Base-by-base conservation (phyloP, 2,329 filamentous ascomycete genomes). In the Talaromyces sp. region DNA sequence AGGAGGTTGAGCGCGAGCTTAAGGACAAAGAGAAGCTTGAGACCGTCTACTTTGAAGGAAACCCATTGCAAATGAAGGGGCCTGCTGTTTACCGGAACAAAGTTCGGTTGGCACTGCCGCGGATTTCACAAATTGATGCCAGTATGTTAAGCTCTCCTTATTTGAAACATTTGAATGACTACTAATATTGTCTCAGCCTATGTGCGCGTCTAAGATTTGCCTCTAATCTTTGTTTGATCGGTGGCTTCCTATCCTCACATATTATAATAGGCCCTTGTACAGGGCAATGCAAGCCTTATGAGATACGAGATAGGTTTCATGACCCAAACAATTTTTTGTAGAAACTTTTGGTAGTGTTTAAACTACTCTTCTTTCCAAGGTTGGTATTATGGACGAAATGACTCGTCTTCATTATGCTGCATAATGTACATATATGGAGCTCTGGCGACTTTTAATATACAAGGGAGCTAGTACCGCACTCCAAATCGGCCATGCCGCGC, bases 31-130 rank as follows among this genome's bases (percentile, higher is more conserved):
- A 89, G 68, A 77, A 86, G 33, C 75, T 97, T 62, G 85, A 87
- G 55, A 97, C 94, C 1, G 93, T 99, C 10, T 99, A 99, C 70
- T 95, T 99, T 61, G 94, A 99, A 70, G 92, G 91, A 1, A 97
- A 96, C 66, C 93, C 92, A 22, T 73, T 99, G 63, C 94, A 99
- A 76, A 80, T 86, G 55, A 82, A 82, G 49, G 85, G 83, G 4
- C 89, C 89, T n/a, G 89, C 90, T 1, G 75, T 97, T 56, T 99
- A 99, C 74, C 81, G 94, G 66, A 97, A 97, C 76, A 99, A 99
- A 76, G 86, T 99, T 39, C 83, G 88, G 54, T 75, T 99, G 71
- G 89, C 91, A 30, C 74, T 99, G 72, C 94, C 94, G 52, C 88
- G 94, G 72, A 78, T 99, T 47, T 84, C 84, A 70, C 92, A 99